phyloP scores from a whole-genome alignment of 208 protist genomes.

The Zelonia costaricensis region DNA sequence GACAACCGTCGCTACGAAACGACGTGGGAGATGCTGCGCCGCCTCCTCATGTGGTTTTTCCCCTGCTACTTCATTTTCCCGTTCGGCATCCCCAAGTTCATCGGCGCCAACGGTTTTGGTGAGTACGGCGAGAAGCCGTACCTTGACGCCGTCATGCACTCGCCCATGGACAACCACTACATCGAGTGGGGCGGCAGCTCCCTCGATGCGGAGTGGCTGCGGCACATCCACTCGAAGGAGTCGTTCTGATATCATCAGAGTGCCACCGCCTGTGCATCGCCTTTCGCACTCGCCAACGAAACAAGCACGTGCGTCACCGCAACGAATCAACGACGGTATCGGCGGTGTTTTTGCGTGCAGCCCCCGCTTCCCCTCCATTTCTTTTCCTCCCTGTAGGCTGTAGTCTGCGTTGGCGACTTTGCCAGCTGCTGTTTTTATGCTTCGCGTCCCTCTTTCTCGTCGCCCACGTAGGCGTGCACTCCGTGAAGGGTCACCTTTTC shows the following conservation, averaged over 20 bases:
- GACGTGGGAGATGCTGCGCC: constrained; percentile 84
- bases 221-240: constrained; percentile 89
- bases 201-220: constrained; percentile 85
- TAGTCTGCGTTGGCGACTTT: too few species aligned
- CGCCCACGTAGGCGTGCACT: too few species aligned
- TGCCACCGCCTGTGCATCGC: neutral
- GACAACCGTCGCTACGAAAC: constrained; percentile 86
- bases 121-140: constrained; percentile 90
- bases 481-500: too few species aligned
- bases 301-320: too few species aligned
- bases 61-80: constrained; percentile 90
- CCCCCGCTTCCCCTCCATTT: too few species aligned
- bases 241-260: constrained; percentile 65
- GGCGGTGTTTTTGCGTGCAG: too few species aligned
- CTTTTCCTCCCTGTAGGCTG: too few species aligned
- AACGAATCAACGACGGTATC: too few species aligned
- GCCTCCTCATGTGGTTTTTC: constrained; percentile 86
- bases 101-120: constrained; percentile 74
- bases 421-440: too few species aligned
- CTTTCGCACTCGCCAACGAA: too few species aligned
- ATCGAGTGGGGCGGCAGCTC: constrained; percentile 83
- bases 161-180: constrained; percentile 86
- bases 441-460: too few species aligned
- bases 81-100: constrained; percentile 79
- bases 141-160: constrained; percentile 76